Percentiles rank a stretch among this genome's conserved stretches.
Evolutionary conservation across 192 early-diverging fungal species (phyloP).

Genomic region (Coemansia sp.): DNA sequence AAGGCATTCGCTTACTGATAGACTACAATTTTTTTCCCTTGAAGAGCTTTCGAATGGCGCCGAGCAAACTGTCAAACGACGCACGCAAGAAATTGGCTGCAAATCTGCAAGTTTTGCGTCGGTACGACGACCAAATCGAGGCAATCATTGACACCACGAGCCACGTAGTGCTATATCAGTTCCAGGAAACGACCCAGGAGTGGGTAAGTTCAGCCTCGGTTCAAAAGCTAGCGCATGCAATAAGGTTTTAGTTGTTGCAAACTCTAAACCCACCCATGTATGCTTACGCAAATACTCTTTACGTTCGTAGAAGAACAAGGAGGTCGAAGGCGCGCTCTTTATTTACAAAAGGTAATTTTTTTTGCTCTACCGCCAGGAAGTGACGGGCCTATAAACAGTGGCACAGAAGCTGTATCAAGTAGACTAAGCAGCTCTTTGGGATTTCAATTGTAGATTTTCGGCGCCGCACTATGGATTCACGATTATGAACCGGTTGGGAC

Average conservation of each 20-base stretch:
- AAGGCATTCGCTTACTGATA: not conserved
- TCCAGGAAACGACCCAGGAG: conserved; percentile 64
- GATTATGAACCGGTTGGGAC: conserved; percentile 84
- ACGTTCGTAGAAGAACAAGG: conserved; percentile 73
- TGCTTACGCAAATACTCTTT: not conserved
- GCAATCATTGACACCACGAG: conserved; percentile 82
- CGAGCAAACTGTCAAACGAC: conserved; percentile 42
- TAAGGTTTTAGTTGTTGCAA: not conserved
- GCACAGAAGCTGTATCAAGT: not conserved
- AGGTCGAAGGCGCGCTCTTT: conserved; percentile 92
- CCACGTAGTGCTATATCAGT: conserved; percentile 89
- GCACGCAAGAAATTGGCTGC: conserved; percentile 53
- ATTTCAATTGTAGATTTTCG: conserved; percentile 15
- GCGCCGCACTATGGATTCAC: conserved; percentile 76
- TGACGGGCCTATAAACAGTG: not conserved
- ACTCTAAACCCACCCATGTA: not conserved
- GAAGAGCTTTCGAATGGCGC: conserved; percentile 29
- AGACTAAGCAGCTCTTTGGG: not conserved
- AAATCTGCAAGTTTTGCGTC: conserved; percentile 81
- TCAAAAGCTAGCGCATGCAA: not conserved
- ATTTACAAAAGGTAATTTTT: conserved; percentile 68
- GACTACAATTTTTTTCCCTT: not conserved
- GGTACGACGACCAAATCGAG: conserved; percentile 77
- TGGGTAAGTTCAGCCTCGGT: conserved; percentile 68
- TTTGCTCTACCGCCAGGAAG: not conserved